Evolutionary conservation across 148 eudicot genomes (phyloP).

Genomic region (Rhododendron griersonianum): DNA sequence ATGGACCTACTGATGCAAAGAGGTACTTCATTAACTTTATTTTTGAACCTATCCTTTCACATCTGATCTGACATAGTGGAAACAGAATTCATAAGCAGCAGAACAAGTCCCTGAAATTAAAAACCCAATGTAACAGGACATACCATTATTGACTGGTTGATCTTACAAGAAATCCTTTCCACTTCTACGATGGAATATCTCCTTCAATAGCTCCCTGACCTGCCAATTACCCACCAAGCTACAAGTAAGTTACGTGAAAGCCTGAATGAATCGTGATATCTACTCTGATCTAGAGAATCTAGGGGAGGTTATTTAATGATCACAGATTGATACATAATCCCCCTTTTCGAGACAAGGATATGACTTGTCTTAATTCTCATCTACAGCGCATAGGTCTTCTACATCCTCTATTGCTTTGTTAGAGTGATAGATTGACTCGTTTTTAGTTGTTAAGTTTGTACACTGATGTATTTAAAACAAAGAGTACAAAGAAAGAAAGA

Average conservation of each 20-base stretch:
- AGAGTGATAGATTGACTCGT: neutral
- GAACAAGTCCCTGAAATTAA: conserved; percentile 21
- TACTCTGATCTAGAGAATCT: conserved; percentile 7
- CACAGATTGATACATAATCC: neutral
- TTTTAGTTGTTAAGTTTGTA: neutral
- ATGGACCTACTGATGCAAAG: conserved; percentile 49
- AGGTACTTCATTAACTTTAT: conserved; percentile 30
- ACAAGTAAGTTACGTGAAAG: conserved; percentile 38
- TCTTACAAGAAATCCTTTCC: conserved; percentile 46
- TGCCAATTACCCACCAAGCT: conserved; percentile 79
- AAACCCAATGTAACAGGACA: conserved; percentile 37
- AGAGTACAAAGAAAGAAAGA: neutral
- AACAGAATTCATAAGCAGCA: neutral
- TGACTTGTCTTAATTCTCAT: neutral
- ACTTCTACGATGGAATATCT: conserved; percentile 53
- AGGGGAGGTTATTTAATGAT: conserved; percentile 5
- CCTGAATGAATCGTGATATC: conserved; percentile 5
- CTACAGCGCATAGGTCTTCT: neutral
- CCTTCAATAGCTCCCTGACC: conserved; percentile 79
- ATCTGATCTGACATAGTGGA: conserved; percentile 10
- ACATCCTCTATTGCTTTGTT: neutral
- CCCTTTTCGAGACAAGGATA: neutral
- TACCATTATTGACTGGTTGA: conserved; percentile 49
- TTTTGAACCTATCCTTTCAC: conserved; percentile 26
- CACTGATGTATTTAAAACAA: neutral